phyloP scores from a whole-genome alignment of 1,139 yeast genomes.

The Saccharomyces hybrid region DNA sequence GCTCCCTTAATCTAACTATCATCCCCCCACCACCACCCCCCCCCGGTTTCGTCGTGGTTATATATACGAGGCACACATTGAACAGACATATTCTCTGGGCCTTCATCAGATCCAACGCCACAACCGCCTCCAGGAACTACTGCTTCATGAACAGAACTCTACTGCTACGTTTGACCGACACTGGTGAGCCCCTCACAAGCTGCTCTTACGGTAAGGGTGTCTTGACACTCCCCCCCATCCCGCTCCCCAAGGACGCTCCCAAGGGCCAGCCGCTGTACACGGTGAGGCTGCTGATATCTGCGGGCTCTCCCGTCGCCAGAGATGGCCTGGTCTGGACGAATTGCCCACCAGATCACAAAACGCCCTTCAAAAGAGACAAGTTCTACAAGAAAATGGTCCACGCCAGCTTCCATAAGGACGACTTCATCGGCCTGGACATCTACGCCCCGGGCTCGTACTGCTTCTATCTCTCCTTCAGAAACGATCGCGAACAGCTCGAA shows the following conservation, averaged over 20 bases:
- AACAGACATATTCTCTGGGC: too few species aligned
- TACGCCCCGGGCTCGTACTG: constrained; percentile 71
- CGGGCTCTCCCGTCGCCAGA: constrained; percentile 65
- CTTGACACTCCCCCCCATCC: constrained; percentile 52
- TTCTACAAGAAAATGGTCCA: constrained; percentile 44
- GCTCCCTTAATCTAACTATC: neutral
- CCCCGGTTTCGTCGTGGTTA: neutral
- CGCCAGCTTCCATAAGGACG: constrained; percentile 52
- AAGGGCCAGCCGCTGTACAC: constrained; percentile 43
- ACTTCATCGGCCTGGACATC: constrained; percentile 51
- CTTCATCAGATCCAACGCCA: neutral
- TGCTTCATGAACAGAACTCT: constrained; percentile 23
- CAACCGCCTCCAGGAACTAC: neutral
- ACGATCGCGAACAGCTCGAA: constrained; percentile 30
- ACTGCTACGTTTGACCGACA: constrained; percentile 44
- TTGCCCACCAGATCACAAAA: constrained; percentile 44
- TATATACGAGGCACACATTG: neutral
- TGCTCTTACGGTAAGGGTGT: constrained; percentile 45
- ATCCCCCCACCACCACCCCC: neutral
- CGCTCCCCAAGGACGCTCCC: constrained; percentile 36
- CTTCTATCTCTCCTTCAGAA: constrained; percentile 50
- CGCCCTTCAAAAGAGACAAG: constrained; percentile 47
- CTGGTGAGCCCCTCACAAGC: constrained; percentile 49
- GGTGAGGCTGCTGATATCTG: constrained; percentile 58
- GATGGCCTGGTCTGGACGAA: constrained; percentile 70